Conservation (phyloP, 805 yeast genomes). For the Candida hispaniensis region DNA sequence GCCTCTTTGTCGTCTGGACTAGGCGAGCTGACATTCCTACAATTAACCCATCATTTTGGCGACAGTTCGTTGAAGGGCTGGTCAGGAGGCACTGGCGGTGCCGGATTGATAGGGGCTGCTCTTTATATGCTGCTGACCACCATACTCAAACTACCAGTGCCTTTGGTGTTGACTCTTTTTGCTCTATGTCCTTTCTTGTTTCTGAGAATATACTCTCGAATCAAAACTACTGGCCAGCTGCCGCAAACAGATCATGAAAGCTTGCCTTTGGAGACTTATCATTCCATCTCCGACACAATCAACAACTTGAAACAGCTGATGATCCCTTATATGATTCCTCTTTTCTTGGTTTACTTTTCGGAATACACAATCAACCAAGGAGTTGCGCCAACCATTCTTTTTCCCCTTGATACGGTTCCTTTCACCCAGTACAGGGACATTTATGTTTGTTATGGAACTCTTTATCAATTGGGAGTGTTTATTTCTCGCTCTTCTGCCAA, state of each 20-base stretch:
- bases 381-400: slow-evolving; percentile 75
- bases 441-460: slow-evolving; percentile 81
- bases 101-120: slow-evolving; percentile 75
- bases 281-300: slow-evolving; percentile 18
- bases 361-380: slow-evolving; percentile 92
- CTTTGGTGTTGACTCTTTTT: slow-evolving; percentile 46
- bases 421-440: slow-evolving; percentile 67
- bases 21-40: slow-evolving; percentile 84
- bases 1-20: slow-evolving; percentile 82
- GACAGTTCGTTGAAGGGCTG: slow-evolving; percentile 65
- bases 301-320: slow-evolving; percentile 26
- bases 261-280: slow-evolving; percentile 1
- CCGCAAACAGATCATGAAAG: slow-evolving; percentile 8
- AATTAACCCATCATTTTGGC: slow-evolving; percentile 67
- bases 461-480: slow-evolving; percentile 88
- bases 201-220: slow-evolving; percentile 21
- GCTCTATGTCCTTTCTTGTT: slow-evolving; percentile 32
- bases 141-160: slow-evolving; percentile 45
- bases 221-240: slow-evolving; percentile 1
- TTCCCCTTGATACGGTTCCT: slow-evolving; percentile 61
- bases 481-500: slow-evolving; percentile 77
- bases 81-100: slow-evolving; percentile 94
- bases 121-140: slow-evolving; percentile 63
- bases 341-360: slow-evolving; percentile 69
- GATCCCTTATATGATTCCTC: slow-evolving; percentile 62